Base-by-base conservation (phyloP, 768 basidiomycete species). In the Coprinopsis strossmayeri region DNA sequence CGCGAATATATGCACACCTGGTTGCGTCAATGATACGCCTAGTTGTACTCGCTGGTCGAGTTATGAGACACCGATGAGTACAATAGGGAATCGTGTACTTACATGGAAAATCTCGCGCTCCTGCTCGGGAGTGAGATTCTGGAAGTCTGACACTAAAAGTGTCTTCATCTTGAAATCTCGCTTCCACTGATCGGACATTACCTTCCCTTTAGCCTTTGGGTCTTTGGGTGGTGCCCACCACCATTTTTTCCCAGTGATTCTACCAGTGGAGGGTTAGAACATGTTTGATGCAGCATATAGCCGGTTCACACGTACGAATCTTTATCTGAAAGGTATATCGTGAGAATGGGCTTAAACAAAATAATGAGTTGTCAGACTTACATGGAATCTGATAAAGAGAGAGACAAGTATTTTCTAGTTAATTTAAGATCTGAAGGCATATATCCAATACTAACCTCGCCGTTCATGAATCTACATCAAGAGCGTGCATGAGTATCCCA, bases 41-140 rank as follows among this genome's bases (percentile, higher is more conserved):
- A 86, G 69, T 64, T 88, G 87, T 4, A 89, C 87, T 38, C 87
- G 73, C 84, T 89, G 52, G 37, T 35, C 1, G 3, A 2, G 30
- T 7, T 7, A 15, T 32, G 30, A 32, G 30, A 32, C 7, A 32
- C n/a, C 30, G 15, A 32, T 15, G 30, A 15, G 9, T 32, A 7
- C 30, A 32, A 32, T 32, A 32, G 30, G 78, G n/a, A 45, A 72
- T 53, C 10, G 15, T 13, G 30, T 3, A 41, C 72, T 34, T 34
- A 83, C 87, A 70, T 86, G 83, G 66, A 86, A 86, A 13, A 86
- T 79, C 53, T 84, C 82, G 18, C 83, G 70, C 55, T 86, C 82
- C 23, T 79, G 74, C 3, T 62, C 55, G 42, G 77, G 76, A 0
- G 67, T 65, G 3, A 85, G 68, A 37, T 78, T 77, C 48, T 72